Base-by-base conservation (phyloP, 257 asterid species). In the Solanum rostratum region DNA sequence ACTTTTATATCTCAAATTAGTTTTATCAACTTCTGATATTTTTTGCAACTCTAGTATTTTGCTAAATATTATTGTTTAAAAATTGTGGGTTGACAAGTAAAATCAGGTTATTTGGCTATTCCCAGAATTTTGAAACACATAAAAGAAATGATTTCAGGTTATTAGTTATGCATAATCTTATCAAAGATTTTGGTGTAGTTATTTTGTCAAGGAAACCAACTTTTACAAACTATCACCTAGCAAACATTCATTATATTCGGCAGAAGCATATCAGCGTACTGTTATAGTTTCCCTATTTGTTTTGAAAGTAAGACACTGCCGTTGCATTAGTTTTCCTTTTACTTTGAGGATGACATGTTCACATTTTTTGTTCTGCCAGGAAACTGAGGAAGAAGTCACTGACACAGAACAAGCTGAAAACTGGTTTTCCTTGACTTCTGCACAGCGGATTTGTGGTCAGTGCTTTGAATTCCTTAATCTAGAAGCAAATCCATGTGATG, bases 401-500 rank as follows among this genome's bases (percentile, higher is more conserved):
- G 99, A 97, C 88, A 92, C 97, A 76, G 99, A 97, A 89, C 99
- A 95, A 88, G 99, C 99, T 87, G 99, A 97, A 88, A 97, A 97
- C 90, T 97, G 99, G 99, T 97, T 97, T 85, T 97, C 99, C 19
- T 85, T 94, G 90, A 93, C 99, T 79, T 95, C 99, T 91, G 99
- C 99, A 62, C 98, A 95, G 84, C 96, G 99, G 88, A 93, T 97
- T 82, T 97, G 99, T 84, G 99, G 99, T 95, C 68, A 83, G 97
- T 90, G 80, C 74, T 84, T 85, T 41, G 27, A 79, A 87, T 70
- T 45, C 84, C 60, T 33, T 39, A 33, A 39, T 41, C 13, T 68
- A 69, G 39, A 70, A 82, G 71, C 78, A 27, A 37, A 57, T 55
- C 22, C 54, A 14, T 85, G 73, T 49, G 70, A 37, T 27, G 52